Base-by-base conservation (phyloP, 331 rosid species). In the Malus hybrid region DNA sequence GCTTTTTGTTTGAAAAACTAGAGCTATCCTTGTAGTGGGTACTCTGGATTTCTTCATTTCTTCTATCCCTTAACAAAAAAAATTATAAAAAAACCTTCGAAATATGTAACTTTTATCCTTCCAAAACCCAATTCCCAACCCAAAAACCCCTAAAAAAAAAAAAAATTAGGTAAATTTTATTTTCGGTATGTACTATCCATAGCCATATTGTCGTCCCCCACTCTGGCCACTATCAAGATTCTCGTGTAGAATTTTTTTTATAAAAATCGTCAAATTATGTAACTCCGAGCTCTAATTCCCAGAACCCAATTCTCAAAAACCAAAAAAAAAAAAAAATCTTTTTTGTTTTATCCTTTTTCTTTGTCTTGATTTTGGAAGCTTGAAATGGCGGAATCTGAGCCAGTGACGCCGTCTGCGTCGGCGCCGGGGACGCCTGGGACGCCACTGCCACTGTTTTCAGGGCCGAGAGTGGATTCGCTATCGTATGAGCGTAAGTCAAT, bases 341-440 rank as follows among this genome's bases (percentile, higher is more conserved):
- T 70, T 18, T 2, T 10, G 46, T 73, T 6, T 22, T 44, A 14
- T 5, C 59, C 59, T 6, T 3, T 18, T 18, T 54, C 59, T 54
- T 54, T 54, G 3, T 19, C 59, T 18, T 54, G 22, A 19, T 54
- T 50, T 54, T 54, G 59, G 29, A 22, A 0, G 64, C 64, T 12
- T 3, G 11, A 19, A 59, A 92, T 91, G 98, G 65, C 87, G 10
- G 97, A 85, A 63, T 54, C 85, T 10, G 99, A 90, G 73, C 36
- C 59, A 0, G 96, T 81, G n/a, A 88, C 95, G 1, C 97, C 96
- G 62, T 81, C 87, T 0, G 80, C 69, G 48, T 85, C 97, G 67
- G 85, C 92, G 5, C 99, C 97, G 24, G 78, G 89, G 7, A 95
- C 99, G 1, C 99, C 97, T 3, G 97, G 90, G 18, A 91, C 99